Evolutionary conservation across 2,329 filamentous ascomycete genomes (phyloP).

Genomic region (Talaromyces funiculosus): DNA sequence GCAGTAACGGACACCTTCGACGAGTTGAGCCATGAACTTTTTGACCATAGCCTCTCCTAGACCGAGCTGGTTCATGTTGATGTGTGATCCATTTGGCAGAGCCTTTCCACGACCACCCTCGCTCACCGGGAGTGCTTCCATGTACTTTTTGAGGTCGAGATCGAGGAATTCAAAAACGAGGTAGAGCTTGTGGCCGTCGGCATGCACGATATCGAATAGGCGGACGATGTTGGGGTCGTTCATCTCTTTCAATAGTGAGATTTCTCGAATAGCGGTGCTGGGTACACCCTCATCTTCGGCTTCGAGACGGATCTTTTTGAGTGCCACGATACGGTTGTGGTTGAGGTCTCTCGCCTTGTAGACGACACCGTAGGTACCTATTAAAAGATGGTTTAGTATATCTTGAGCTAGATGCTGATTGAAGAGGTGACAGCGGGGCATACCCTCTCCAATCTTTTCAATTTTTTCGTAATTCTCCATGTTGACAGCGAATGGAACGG

Average conservation of each 20-base stretch:
- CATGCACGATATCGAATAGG: constrained; percentile 86
- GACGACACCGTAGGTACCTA: constrained; percentile 90
- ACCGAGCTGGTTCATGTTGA: constrained; percentile 61
- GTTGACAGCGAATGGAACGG: background rate
- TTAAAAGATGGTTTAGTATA: constrained; percentile 4
- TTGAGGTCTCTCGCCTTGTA: constrained; percentile 88
- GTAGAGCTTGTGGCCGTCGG: constrained; percentile 91
- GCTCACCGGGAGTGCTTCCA: constrained; percentile 79
- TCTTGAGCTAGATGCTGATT: background rate
- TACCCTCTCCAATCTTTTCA: constrained; percentile 94
- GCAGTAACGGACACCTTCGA: constrained; percentile 79
- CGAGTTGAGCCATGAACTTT: constrained; percentile 87
- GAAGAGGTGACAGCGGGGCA: constrained; percentile 21
- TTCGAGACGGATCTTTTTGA: constrained; percentile 94
- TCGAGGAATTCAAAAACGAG: constrained; percentile 90
- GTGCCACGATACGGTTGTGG: constrained; percentile 77
- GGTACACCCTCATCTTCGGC: constrained; percentile 92
- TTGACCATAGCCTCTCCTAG: constrained; percentile 77
- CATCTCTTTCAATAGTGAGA: constrained; percentile 92
- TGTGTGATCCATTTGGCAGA: constrained; percentile 68
- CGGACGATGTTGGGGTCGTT: constrained; percentile 84
- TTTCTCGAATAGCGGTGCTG: constrained; percentile 88
- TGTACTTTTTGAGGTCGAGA: constrained; percentile 90
- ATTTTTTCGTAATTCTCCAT: constrained; percentile 98
- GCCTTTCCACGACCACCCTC: constrained; percentile 82